Evolutionary conservation across 148 eudicot species (phyloP), one percentile per base, ranked within the genome.

Genomic region (Silene conica): DNA sequence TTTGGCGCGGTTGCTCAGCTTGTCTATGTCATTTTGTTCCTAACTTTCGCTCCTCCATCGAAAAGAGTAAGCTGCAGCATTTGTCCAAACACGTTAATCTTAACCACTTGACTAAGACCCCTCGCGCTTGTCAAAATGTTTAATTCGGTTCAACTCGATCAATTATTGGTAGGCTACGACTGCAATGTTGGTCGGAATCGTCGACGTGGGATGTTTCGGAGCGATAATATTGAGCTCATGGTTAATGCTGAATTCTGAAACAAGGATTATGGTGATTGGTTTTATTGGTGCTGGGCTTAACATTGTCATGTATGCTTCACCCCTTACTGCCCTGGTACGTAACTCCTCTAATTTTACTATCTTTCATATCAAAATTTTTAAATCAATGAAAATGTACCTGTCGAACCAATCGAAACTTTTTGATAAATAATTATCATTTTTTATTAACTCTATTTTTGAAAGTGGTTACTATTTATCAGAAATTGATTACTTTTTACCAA

Each of bases 261-360:
- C 20, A 31, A 74, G 60, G 50, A 74, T 74, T 18, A 63, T 25
- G 9, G 61, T 63, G 31, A 64, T 74, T 19, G 82, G 82, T 0
- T 14, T 66, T 2, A 2, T 74, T 70, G 82, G 86, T 26, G 82
- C 90, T 7, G 82, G 45, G 22, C 77, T 85, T 26, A 87, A 83
- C 71, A 77, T 87, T 56, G 43, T 81, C 71, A 85, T 79, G 85
- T 87, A 87, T 72, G 83, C 58, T 70, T 85, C 90, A 20, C 90
- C 90, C 67, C 88, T 87, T 38, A 31, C 81, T 0, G 86, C 69
- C 61, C 71, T 87, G 88, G 90, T 87, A 85, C 67, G 75, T 5
- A 13, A 1, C 28, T 14, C 20, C 9, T 66, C 38, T n/a, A 7
- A 9, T 60, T 1, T 21, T 60, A 8, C 31, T 9, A 38, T 21